Conservation (phyloP, 345 rosid genomes). For the Salix koriyanagi region DNA sequence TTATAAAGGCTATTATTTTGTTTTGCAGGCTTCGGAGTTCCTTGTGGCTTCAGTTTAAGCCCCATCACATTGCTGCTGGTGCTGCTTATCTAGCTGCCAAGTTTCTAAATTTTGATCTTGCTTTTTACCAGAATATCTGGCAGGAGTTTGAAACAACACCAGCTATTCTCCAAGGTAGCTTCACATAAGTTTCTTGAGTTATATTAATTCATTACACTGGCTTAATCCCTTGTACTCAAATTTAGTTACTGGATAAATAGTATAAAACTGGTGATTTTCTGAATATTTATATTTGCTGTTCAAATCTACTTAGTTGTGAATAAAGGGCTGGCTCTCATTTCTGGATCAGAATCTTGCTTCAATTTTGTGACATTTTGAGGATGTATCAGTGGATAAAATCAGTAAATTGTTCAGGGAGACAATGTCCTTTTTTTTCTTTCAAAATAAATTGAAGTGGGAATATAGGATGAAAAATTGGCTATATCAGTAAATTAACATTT, state of each 20-base stretch:
- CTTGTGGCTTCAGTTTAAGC: conserved; percentile 80
- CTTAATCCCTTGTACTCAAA: neutral
- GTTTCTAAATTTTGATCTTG: conserved; percentile 52
- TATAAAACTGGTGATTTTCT: neutral
- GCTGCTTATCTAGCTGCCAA: conserved; percentile 72
- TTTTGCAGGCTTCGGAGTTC: conserved; percentile 74
- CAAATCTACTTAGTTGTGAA: neutral
- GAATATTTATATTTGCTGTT: neutral
- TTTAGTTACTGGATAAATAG: neutral
- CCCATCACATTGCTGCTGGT: conserved; percentile 80
- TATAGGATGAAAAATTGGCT: neutral
- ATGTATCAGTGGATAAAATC: neutral
- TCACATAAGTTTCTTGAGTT: neutral
- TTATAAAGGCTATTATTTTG: conserved; percentile 4
- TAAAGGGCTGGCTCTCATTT: neutral
- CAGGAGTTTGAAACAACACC: conserved; percentile 65
- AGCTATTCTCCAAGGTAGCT: conserved; percentile 57
- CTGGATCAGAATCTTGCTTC: neutral
- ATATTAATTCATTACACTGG: neutral
- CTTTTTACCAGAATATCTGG: conserved; percentile 54
- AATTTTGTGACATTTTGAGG: neutral
- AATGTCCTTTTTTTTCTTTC: neutral
- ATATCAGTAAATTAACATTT: neutral
- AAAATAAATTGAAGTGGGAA: neutral
- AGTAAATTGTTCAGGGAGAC: neutral